Evolutionary conservation across 257 asterid species (phyloP).

Genomic region (Cordia subcordata): DNA sequence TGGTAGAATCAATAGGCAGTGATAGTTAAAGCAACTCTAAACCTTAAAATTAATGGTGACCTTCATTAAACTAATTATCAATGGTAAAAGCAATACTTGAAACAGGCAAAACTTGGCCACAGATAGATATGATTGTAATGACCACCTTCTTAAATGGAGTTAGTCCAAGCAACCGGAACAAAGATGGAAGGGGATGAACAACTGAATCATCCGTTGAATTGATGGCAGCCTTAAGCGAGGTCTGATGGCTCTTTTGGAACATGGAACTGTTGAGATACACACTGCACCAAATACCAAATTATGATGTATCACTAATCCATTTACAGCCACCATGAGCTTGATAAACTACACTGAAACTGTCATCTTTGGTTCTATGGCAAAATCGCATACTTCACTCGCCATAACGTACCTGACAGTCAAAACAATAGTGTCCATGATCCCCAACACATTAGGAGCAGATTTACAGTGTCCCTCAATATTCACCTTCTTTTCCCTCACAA

Average conservation of each 20-base stretch:
- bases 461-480: slow-evolving; percentile 62
- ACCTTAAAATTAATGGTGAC: slow-evolving; percentile 7
- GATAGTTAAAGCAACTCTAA: background rate
- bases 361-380: background rate
- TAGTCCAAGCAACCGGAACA: slow-evolving; percentile 76
- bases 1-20: background rate
- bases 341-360: background rate
- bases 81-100: background rate
- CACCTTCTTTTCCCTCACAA: slow-evolving; percentile 77
- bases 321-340: background rate
- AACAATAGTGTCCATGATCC: slow-evolving; percentile 77
- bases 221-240: slow-evolving; percentile 62
- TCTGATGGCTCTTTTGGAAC: slow-evolving; percentile 59
- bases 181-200: slow-evolving; percentile 81
- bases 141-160: slow-evolving; percentile 78
- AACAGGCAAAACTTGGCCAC: background rate
- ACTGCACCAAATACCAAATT: slow-evolving; percentile 38
- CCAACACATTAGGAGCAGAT: slow-evolving; percentile 75
- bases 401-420: slow-evolving; percentile 56
- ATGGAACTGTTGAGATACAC: slow-evolving; percentile 73
- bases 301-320: slow-evolving; percentile 12
- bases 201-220: slow-evolving; percentile 61
- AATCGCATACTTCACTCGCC: slow-evolving; percentile 8
- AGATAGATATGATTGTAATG: slow-evolving; percentile 1
- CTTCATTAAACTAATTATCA: background rate